Conservation (phyloP, 2,329 filamentous ascomycete species). For the Blastomyces gilchristii region DNA sequence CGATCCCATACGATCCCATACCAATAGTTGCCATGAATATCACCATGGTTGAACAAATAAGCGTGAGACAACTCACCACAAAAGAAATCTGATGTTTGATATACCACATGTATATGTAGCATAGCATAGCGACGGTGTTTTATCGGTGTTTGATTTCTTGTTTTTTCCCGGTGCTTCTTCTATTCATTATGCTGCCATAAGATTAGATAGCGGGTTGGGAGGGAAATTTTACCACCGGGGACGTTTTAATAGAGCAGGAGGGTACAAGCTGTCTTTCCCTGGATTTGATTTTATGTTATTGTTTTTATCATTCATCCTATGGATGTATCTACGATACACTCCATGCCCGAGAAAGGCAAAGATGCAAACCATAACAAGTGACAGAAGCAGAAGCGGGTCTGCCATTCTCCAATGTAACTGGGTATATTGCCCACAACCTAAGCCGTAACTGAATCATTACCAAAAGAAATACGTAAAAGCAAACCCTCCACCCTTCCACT, state of each 20-base stretch:
- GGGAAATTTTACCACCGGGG: background rate
- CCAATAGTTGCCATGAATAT: background rate
- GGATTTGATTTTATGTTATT: background rate
- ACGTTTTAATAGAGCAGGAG: no score
- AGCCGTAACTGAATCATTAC: background rate
- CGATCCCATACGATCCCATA: background rate
- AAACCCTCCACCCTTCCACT: background rate
- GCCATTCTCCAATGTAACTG: background rate
- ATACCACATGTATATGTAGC: constrained; percentile 7
- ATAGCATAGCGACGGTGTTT: constrained; percentile 16
- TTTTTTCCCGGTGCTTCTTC: no score
- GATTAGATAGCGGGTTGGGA: background rate
- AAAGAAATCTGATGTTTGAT: background rate
- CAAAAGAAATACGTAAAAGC: background rate
- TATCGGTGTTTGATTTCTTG: background rate
- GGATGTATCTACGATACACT: background rate
- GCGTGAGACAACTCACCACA: background rate
- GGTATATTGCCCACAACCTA: background rate
- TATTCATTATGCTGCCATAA: background rate
- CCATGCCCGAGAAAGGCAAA: background rate
- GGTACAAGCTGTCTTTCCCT: background rate
- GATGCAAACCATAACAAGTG: background rate
- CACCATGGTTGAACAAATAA: background rate
- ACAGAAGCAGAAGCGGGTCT: background rate
- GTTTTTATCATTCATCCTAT: no score